Conservation (phyloP, 176 grass and related monocot genomes). For the Eragrostis nindensis region DNA sequence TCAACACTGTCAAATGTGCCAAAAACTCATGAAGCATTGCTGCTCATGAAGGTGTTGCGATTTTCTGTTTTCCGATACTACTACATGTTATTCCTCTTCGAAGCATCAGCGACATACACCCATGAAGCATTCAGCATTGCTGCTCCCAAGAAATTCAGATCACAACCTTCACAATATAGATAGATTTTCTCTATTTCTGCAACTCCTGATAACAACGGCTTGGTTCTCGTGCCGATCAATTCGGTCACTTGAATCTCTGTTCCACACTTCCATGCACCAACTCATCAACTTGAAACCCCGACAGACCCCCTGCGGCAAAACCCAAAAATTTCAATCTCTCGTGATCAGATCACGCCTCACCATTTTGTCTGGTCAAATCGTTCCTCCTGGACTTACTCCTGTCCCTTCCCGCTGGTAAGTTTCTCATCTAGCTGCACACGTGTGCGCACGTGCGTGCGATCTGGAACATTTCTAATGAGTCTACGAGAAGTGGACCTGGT, state of each 20-base stretch:
- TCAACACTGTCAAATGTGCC: too few relatives aligned
- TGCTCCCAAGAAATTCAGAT: neutral
- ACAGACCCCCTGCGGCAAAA: conserved; percentile 14
- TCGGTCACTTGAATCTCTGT: neutral
- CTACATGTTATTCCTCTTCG: neutral
- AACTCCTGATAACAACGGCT: neutral
- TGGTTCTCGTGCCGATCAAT: neutral
- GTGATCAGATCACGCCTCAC: conserved; percentile 34
- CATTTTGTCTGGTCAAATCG: conserved; percentile 37
- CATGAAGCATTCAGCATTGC: neutral
- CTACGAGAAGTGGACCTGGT: neutral
- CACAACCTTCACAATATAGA: neutral
- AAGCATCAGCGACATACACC: neutral
- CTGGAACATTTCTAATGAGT: neutral
- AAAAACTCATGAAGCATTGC: too few relatives aligned
- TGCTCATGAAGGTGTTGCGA: too few relatives aligned
- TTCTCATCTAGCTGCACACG: neutral
- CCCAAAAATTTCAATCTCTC: conserved; percentile 38
- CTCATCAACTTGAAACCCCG: conserved; percentile 4
- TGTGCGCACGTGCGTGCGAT: neutral
- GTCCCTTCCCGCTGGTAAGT: conserved; percentile 7
- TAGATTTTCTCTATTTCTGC: neutral
- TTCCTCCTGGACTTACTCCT: conserved; percentile 6
- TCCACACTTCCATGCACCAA: conserved; percentile 13
- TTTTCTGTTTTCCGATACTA: neutral